phyloP scores from a whole-genome alignment of 1,139 yeast genomes.

The Taphrina deformans region DNA sequence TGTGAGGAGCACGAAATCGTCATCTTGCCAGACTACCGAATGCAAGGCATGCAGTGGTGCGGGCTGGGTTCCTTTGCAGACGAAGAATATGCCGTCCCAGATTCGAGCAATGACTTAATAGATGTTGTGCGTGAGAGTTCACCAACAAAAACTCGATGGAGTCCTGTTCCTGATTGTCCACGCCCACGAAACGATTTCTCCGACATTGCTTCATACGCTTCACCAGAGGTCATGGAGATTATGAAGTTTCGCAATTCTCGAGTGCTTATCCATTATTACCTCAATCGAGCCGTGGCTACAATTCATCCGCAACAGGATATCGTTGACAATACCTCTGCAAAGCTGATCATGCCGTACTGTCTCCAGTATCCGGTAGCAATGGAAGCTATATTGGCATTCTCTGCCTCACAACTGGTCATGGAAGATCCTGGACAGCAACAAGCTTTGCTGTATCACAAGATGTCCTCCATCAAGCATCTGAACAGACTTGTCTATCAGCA shows the following conservation, averaged over 20 bases:
- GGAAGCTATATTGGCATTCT: constrained; percentile 20
- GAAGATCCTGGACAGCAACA: constrained; percentile 1
- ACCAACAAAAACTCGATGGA: neutral
- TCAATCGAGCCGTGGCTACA: constrained; percentile 16
- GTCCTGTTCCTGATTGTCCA: neutral
- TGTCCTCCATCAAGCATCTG: constrained; percentile 8
- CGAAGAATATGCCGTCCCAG: neutral
- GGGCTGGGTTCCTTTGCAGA: neutral
- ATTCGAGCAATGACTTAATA: neutral
- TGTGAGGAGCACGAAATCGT: neutral
- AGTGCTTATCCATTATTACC: constrained; percentile 16
- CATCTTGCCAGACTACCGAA: neutral
- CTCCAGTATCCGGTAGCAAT: constrained; percentile 14
- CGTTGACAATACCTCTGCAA: constrained; percentile 4
- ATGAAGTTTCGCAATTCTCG: constrained; percentile 9
- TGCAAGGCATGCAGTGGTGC: neutral
- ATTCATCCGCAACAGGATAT: constrained; percentile 17
- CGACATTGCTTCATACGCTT: neutral
- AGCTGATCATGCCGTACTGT: constrained; percentile 12
- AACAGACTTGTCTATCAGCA: constrained; percentile 10
- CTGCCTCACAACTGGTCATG: constrained; percentile 21
- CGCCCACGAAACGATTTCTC: neutral
- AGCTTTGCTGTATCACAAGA: constrained; percentile 17
- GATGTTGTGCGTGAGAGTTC: neutral
- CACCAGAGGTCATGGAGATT: neutral